Base-by-base conservation (phyloP, 768 basidiomycete genomes). In the Rhodotorula graminis region DNA sequence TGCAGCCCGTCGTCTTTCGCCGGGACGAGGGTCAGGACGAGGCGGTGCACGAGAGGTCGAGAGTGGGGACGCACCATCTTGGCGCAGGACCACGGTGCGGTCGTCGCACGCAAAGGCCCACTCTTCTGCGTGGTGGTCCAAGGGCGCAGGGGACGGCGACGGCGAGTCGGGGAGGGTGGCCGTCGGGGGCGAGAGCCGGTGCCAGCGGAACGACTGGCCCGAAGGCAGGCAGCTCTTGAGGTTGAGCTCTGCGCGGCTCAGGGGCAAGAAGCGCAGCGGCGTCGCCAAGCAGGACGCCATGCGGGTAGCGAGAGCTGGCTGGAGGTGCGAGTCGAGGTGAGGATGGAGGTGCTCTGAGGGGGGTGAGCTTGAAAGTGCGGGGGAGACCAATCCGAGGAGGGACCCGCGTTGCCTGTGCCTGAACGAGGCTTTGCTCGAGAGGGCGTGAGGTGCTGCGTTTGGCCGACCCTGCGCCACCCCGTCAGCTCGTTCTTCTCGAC, bases 191-290 rank as follows among this genome's bases (percentile, higher is more conserved):
- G 78, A 69, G 23, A 86, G 80, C 46, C 85, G 84, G 52, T 85
- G 84, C 92, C 93, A 94, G 42, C 91, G 87, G 80, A 93, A 93
- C 7, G 89, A 89, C 80, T 93, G 91, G 9, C 92, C 92, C 68
- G 88, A 91, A 78, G 86, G 88, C 47, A 93, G 82, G 19, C 91
- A 90, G 2, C 89, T 87, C 57, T 88, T 82, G 55, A 95, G 84
- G n/a, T 87, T 88, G 47, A 94, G 83, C 80, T 93, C 91, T 18
- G 81, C 81, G n/a, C 87, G 79, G 10, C 87, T 82, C 11, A 93
- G 80, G 4, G 87, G 84, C 18, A 93, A 82, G 44, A 85, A 82
- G 42, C 82, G 85, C 78, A 90, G 91, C 37, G 84, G 85, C 44
- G 82, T 76, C 14, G 64, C 50, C 9, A 76, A 50, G 50, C 67